These are phyloP conservation scores for Clarireedia hainanense DNA, from an alignment of 2,329 filamentous ascomycete species.

Conservation along the genomic window DNA sequence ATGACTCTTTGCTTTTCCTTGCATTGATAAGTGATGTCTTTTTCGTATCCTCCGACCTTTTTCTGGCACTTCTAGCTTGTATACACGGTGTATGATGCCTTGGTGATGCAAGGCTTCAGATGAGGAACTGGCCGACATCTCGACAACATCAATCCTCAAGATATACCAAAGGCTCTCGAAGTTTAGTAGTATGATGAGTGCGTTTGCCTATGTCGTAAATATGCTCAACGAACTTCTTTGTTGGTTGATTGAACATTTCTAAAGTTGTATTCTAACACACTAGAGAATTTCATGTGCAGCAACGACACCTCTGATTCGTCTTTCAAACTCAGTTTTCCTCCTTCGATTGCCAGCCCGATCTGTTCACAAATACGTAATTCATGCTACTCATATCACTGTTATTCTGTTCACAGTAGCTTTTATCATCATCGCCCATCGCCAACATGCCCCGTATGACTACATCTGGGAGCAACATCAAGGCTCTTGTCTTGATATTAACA, in stretches of 20 bases:
- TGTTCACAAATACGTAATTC: conserved; percentile 39
- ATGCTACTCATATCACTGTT: conserved; percentile 38
- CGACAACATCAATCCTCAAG: conserved; percentile 8
- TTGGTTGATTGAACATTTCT: neutral
- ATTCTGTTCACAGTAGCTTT: conserved; percentile 39
- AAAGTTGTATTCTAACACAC: neutral
- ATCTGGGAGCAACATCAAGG: conserved; percentile 39
- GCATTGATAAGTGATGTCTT: conserved; percentile 15
- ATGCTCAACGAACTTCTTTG: neutral
- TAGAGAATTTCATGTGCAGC: neutral
- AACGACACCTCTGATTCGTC: conserved; percentile 25
- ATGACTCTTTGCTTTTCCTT: conserved; percentile 19
- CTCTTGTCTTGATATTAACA: conserved; percentile 32
- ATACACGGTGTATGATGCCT: conserved; percentile 16
- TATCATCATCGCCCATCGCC: conserved; percentile 43
- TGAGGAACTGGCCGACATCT: conserved; percentile 20
- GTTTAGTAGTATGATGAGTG: conserved; percentile 42
- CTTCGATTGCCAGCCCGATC: conserved; percentile 41
- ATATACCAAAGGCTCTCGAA: conserved; percentile 16
- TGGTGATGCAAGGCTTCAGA: conserved; percentile 12
- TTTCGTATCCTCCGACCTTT: neutral
- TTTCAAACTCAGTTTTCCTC: conserved; percentile 46
- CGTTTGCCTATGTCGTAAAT: conserved; percentile 40
- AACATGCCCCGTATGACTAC: conserved; percentile 43
- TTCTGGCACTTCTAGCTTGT: conserved; percentile 10